Evolutionary conservation across 148 eudicot species (phyloP).

Genomic region (Mesembryanthemum crystallinum): DNA sequence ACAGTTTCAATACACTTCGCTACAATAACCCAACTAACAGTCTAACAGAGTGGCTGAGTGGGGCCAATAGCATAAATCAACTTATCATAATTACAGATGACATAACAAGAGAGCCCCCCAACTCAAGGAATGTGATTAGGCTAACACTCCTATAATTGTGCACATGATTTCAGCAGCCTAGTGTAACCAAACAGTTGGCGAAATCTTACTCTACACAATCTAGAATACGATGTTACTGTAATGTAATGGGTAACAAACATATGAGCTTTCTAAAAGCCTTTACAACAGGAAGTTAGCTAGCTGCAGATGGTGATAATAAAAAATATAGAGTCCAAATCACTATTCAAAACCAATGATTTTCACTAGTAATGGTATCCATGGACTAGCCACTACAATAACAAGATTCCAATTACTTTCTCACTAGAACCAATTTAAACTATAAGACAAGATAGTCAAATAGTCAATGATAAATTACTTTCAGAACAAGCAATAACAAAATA

Average conservation of each 20-base stretch:
- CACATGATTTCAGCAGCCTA: neutral
- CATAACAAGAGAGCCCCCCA: neutral
- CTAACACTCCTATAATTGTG: neutral
- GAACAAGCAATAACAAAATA: neutral
- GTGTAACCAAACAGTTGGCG: neutral
- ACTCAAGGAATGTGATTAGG: neutral
- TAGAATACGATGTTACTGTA: neutral
- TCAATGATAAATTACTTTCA: slow-evolving; percentile 11
- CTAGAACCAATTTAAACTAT: neutral
- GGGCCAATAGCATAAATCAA: neutral
- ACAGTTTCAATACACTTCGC: neutral
- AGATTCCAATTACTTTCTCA: neutral
- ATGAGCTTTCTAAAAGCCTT: neutral
- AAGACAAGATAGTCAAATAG: neutral
- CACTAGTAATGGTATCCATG: neutral
- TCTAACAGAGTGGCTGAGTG: no score
- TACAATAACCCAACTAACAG: neutral
- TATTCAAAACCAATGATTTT: neutral
- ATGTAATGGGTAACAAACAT: neutral
- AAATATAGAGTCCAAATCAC: neutral
- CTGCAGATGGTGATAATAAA: neutral
- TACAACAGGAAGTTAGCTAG: neutral
- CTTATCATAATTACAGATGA: neutral
- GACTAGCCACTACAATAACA: neutral
- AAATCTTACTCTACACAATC: neutral